Evolutionary conservation across 2,329 filamentous ascomycete species (phyloP), one percentile per base, ranked within the genome.

Genomic region (Cryphonectria parasitica): DNA sequence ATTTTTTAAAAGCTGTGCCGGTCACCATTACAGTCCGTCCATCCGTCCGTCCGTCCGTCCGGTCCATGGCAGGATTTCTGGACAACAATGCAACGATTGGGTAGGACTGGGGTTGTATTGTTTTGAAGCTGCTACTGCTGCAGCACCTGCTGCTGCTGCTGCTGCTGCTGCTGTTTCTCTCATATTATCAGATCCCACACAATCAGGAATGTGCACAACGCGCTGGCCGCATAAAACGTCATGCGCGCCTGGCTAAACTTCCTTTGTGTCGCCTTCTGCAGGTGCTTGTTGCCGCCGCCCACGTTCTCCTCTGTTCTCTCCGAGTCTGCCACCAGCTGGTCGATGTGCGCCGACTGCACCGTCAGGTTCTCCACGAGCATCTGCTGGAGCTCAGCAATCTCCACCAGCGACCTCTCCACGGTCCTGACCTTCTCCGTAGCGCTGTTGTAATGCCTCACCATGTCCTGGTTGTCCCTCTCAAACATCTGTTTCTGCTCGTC

Each of bases 341-440:
- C 92, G 73, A 99, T 97, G 76, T 96, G 91, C 69, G 93, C 94
- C 68, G 93, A 92, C 78, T 99, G 96, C 19, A 91, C 91, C 54
- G 91, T 88, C 31, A 99, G 87, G 78, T 98, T 97, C 76, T 89
- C 89, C 56, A 96, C 93, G 17, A 99, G 90, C 68, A 95, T 90
- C 69, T 92, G 93, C 79, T 99, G 96, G 66, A 99, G 85, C 78
- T 97, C 94, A 10, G 94, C 92, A 73, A 99, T 98, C 79, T 99
- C 96, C 3, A 97, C 81, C 7, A 99, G 87, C 0, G 94, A 97
- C 79, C 92, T 93, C 80, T 99, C 94, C 0, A 94, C 94, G 36
- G 91, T 92, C 77, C 93, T 97, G 75, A 98, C 94, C 86, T 98
- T 96, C 80, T 95, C 92, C 79, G 98, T 84, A n/a, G 93, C 94